These are phyloP conservation scores for Gnomoniopsis smithogilvyi DNA, from an alignment of 2,329 filamentous ascomycete genomes.

Conservation along the genomic window DNA sequence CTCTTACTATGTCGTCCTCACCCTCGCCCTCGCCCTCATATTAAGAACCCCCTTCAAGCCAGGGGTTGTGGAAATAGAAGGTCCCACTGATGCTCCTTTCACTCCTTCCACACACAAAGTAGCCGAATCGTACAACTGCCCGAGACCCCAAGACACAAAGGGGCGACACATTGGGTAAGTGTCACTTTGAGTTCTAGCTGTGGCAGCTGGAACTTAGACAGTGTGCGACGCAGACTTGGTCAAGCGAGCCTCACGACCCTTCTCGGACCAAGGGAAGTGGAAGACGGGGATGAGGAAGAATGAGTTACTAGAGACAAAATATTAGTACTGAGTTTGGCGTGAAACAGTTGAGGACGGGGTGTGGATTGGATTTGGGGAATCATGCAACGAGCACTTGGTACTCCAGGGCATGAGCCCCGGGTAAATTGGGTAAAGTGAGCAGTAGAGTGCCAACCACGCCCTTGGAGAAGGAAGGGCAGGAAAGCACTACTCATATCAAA, in stretches of 20 bases:
- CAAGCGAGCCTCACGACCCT: slow-evolving; percentile 58
- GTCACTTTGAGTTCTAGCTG: too few relatives aligned
- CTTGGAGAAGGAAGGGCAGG: slow-evolving; percentile 6
- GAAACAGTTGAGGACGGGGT: background rate
- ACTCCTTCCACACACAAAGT: too few relatives aligned
- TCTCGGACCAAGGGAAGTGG: slow-evolving; percentile 92
- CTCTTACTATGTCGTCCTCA: too few relatives aligned
- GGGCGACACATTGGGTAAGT: too few relatives aligned
- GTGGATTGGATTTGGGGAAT: slow-evolving; percentile 5
- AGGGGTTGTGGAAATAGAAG: too few relatives aligned
- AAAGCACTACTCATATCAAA: background rate
- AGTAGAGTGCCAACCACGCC: background rate
- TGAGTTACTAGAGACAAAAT: slow-evolving; percentile 56
- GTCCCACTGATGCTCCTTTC: too few relatives aligned
- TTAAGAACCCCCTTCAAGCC: too few relatives aligned
- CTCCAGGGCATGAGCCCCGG: background rate
- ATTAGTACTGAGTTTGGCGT: background rate
- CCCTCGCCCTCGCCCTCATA: too few relatives aligned
- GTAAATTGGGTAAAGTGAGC: background rate
- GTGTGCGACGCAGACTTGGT: slow-evolving; percentile 45
- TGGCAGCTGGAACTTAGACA: slow-evolving; percentile 21
- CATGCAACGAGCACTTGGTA: background rate
- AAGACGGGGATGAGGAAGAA: slow-evolving; percentile 92
- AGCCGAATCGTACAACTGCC: too few relatives aligned
- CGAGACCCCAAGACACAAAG: too few relatives aligned